A percentile compares a stretch with the other conserved stretches of the same genome.
These are phyloP conservation scores for Xylaria sp. DNA, from an alignment of 2,329 filamentous ascomycete species.

Conservation along the genomic window DNA sequence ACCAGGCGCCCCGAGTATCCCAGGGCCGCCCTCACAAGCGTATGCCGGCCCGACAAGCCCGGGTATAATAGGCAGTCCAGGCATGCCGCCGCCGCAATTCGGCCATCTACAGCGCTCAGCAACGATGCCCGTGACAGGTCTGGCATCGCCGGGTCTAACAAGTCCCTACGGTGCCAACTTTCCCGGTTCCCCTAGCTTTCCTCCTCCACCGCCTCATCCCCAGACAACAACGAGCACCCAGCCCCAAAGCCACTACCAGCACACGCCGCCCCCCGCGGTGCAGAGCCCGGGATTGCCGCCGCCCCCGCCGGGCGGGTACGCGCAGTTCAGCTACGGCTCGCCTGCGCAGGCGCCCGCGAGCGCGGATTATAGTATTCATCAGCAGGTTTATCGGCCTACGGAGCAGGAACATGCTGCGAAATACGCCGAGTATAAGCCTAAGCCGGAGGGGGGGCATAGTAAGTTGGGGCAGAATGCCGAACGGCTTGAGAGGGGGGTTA, in stretches of 20 bases:
- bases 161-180: constrained; percentile 61
- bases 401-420: constrained; percentile 65
- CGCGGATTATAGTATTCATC: constrained; percentile 70
- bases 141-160: constrained; percentile 55
- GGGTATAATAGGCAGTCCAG: constrained; percentile 55
- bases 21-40: constrained; percentile 51
- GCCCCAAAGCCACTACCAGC: constrained; percentile 29
- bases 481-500: constrained; percentile 75
- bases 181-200: constrained; percentile 58
- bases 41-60: constrained; percentile 42
- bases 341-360: constrained; percentile 30
- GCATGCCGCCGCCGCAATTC: constrained; percentile 57
- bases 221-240: constrained; percentile 35
- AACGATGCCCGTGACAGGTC: constrained; percentile 60
- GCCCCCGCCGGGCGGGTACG: constrained; percentile 65
- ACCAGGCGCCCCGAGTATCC: constrained; percentile 54
- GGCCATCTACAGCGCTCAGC: constrained; percentile 58
- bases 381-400: constrained; percentile 76
- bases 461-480: constrained; percentile 74
- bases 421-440: constrained; percentile 54
- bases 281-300: constrained; percentile 54
- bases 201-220: constrained; percentile 51
- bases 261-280: constrained; percentile 50
- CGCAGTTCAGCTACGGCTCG: constrained; percentile 61
- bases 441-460: constrained; percentile 54